Evolutionary conservation across 2,329 filamentous ascomycete genomes (phyloP).

Genomic region (Aspergillus candidus): DNA sequence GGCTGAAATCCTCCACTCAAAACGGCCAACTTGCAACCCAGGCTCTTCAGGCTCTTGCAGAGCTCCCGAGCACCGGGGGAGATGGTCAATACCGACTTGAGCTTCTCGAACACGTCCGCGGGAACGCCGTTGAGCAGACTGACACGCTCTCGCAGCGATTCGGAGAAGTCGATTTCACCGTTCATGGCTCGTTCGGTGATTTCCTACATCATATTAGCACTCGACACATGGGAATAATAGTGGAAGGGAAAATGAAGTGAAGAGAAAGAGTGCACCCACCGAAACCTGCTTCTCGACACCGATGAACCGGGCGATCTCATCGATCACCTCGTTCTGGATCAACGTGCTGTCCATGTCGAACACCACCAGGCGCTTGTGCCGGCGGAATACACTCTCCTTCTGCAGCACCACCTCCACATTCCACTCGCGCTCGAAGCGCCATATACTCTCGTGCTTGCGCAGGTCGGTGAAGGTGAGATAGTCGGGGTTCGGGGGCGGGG

Average conservation of each 20-base stretch:
- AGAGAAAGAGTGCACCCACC: constrained; percentile 28
- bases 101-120: constrained; percentile 68
- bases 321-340: constrained; percentile 96
- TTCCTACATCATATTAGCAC: constrained; percentile 34
- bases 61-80: constrained; percentile 75
- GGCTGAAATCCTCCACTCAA: constrained; percentile 89
- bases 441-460: constrained; percentile 73
- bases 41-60: constrained; percentile 63
- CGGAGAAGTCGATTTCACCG: constrained; percentile 87
- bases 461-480: constrained; percentile 58
- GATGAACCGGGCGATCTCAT: constrained; percentile 80
- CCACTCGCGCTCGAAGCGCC: constrained; percentile 81
- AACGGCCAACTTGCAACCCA: constrained; percentile 85
- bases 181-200: constrained; percentile 95
- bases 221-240: neutral
- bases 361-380: constrained; percentile 78
- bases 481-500: constrained; percentile 43
- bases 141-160: constrained; percentile 74
- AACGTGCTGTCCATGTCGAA: constrained; percentile 99
- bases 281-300: constrained; percentile 78
- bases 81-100: constrained; percentile 69
- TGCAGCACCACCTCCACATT: constrained; percentile 80
- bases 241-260: neutral
- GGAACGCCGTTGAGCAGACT: constrained; percentile 74
- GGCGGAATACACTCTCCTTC: constrained; percentile 64